Base-by-base conservation (phyloP, 2,329 filamentous ascomycete genomes). In the Diaporthe australafricana region DNA sequence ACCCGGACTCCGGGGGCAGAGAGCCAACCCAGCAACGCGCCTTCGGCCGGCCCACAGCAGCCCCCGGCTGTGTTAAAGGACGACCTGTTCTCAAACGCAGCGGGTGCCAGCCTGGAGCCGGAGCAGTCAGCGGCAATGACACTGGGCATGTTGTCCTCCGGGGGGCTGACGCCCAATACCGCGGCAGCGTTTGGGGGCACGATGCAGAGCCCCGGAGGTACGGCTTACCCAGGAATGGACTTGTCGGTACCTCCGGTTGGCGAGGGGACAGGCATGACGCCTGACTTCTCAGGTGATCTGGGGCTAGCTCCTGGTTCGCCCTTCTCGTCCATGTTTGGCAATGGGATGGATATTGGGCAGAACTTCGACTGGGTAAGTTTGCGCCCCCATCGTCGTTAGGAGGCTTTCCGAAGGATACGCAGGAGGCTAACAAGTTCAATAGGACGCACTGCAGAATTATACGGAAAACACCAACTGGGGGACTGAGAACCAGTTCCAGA, bases 331-430 rank as follows among this genome's bases (percentile, higher is more conserved):
- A 87, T 90, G 85, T 87, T 89, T 73, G 84, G 83, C 22, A 78
- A 75, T 45, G 80, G 77, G 73, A 83, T 86, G 77, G 86, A 87
- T 47, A 80, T 89, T 63, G 81, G 83, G 42, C 79, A 82, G 53
- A 88, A 86, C 62, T 88, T 90, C 77, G 88, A 90, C 79, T 90
- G 88, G 88, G 88, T 90, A 83, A 79, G 87, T 77, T 14, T 22
- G 22, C 6, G 32, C 17, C 20, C 22, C 40, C 14, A 35, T 60
- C 16, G 25, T 20, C 16, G 25, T 16, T 45, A 12, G 17, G 32
- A 25, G 32, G 9, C 32, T 35, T 27, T 14, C n/a, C 67, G 20
- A 47, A 42, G 50, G 35, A 14, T 47, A 53, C 57, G 27, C 6
- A 72, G 25, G 74, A 68, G 12, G 73, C 82, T 74, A 12, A 5